Percentiles rank a stretch among this genome's conserved stretches.
These are phyloP conservation scores for Solioccasus polychromus DNA, from an alignment of 768 basidiomycete species.

Conservation along the genomic window DNA sequence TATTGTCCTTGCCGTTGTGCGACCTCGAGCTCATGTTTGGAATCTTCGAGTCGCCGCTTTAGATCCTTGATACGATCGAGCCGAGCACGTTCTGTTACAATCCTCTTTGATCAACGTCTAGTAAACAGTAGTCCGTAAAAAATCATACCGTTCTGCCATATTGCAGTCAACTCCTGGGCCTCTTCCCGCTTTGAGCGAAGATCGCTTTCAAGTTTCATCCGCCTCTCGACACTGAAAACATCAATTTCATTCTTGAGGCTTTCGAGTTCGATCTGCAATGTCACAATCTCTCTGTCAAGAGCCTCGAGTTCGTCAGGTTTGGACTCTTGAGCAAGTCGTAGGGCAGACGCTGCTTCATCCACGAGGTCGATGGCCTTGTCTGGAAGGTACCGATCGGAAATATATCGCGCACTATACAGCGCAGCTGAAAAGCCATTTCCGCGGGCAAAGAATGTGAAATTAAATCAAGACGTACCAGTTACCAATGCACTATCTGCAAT, in stretches of 20 bases:
- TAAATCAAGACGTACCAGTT: conserved; percentile 49
- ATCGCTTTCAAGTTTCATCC: conserved; percentile 61
- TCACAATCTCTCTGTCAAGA: conserved; percentile 80
- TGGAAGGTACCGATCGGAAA: conserved; percentile 83
- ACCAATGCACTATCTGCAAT: conserved; percentile 88
- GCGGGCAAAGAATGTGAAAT: not conserved
- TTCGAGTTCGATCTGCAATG: conserved; percentile 86
- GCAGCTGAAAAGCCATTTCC: conserved; percentile 50
- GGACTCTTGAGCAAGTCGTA: conserved; percentile 84
- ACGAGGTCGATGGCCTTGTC: conserved; percentile 92
- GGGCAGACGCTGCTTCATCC: conserved; percentile 87
- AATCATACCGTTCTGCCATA: conserved; percentile 71
- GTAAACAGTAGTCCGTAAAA: not conserved
- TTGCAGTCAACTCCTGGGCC: conserved; percentile 54
- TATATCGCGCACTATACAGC: conserved; percentile 79
- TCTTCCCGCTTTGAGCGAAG: conserved; percentile 60
- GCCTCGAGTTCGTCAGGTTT: conserved; percentile 84
- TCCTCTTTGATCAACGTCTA: not conserved
- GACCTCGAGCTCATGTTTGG: conserved; percentile 83
- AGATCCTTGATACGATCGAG: conserved; percentile 69
- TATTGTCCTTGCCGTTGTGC: conserved; percentile 88
- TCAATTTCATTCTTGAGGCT: conserved; percentile 87
- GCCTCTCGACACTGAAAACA: conserved; percentile 75
- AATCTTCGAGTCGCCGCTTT: conserved; percentile 74
- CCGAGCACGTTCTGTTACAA: conserved; percentile 55